Evolutionary conservation across 2,329 filamentous ascomycete species (phyloP).

Genomic region (Lasiodiplodia gonubiensis): DNA sequence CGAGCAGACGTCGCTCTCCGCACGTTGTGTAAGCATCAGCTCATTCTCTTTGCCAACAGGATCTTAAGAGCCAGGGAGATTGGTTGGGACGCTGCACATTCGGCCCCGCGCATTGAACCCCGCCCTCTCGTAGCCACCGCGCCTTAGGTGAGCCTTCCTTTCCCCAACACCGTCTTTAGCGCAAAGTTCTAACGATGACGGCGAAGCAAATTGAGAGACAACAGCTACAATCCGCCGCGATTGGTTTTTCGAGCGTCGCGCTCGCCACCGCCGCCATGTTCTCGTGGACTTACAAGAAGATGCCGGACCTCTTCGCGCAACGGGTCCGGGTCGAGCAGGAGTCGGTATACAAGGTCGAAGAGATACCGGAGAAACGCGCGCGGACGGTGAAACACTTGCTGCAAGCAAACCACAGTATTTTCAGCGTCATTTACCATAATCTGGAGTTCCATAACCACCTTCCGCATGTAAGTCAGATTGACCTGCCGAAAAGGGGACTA

Average conservation of each 20-base stretch:
- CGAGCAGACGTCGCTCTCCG: neutral
- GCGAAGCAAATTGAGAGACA: neutral
- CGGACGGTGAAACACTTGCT: constrained; percentile 88
- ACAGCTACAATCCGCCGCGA: neutral
- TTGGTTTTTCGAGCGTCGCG: constrained; percentile 1
- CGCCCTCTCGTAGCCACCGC: neutral
- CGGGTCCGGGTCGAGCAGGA: constrained; percentile 10
- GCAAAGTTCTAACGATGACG: neutral
- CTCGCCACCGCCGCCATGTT: constrained; percentile 21
- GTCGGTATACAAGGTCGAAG: constrained; percentile 72
- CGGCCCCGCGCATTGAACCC: neutral
- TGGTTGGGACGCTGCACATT: neutral
- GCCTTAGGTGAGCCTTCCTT: neutral
- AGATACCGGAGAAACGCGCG: constrained; percentile 75
- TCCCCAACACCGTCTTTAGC: neutral
- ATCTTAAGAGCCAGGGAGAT: neutral
- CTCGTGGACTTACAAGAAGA: constrained; percentile 12
- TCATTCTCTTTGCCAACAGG: neutral
- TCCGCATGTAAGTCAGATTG: constrained; percentile 64
- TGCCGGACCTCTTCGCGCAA: constrained; percentile 16
- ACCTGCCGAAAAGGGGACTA: no score
- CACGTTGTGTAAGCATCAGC: neutral
- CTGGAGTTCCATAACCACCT: constrained; percentile 81
- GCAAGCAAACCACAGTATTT: constrained; percentile 88
- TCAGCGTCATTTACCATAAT: constrained; percentile 80